These are phyloP conservation scores for Xylariaceae sp. DNA, from an alignment of 2,329 filamentous ascomycete genomes.

Conservation along the genomic window DNA sequence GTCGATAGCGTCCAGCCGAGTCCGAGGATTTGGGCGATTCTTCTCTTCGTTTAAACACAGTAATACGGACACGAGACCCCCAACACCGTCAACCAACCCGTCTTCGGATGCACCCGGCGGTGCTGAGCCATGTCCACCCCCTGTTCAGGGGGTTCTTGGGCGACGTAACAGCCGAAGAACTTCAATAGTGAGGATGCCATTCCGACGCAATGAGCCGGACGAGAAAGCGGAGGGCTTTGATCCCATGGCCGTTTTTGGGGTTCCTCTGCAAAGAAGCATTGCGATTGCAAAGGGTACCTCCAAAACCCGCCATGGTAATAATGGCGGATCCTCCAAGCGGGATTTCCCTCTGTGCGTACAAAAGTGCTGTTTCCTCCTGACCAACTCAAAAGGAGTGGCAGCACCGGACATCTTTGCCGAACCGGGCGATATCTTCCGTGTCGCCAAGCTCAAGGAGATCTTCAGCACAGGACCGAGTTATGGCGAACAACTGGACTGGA, in stretches of 20 bases:
- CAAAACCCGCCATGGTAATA: slow-evolving; percentile 36
- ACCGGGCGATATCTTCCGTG: slow-evolving; percentile 30
- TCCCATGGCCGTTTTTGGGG: slow-evolving; percentile 37
- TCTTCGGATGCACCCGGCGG: slow-evolving; percentile 11
- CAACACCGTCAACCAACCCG: slow-evolving; percentile 24
- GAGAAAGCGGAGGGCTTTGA: slow-evolving; percentile 25
- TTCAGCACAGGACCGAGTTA: slow-evolving; percentile 36
- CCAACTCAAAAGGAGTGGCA: slow-evolving; percentile 32
- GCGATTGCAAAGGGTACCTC: slow-evolving; percentile 36
- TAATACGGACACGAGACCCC: slow-evolving; percentile 22
- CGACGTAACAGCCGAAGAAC: slow-evolving; percentile 27
- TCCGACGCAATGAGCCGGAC: slow-evolving; percentile 28
- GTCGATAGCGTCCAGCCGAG: slow-evolving; percentile 11
- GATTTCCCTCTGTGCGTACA: slow-evolving; percentile 42
- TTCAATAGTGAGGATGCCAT: slow-evolving; percentile 31
- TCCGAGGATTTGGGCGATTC: slow-evolving; percentile 21
- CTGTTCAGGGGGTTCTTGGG: slow-evolving; percentile 29
- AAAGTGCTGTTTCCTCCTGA: slow-evolving; percentile 37
- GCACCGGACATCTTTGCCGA: slow-evolving; percentile 38
- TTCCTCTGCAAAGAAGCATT: slow-evolving; percentile 38
- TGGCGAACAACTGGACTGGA: slow-evolving; percentile 37
- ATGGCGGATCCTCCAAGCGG: slow-evolving; percentile 32
- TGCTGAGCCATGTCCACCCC: slow-evolving; percentile 21
- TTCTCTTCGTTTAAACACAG: slow-evolving; percentile 26
- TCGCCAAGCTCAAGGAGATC: slow-evolving; percentile 34